Percentiles rank a stretch among this genome's conserved stretches.
phyloP scores from a whole-genome alignment of 2,329 filamentous ascomycete species.

The Metarhizium anisopliae region DNA sequence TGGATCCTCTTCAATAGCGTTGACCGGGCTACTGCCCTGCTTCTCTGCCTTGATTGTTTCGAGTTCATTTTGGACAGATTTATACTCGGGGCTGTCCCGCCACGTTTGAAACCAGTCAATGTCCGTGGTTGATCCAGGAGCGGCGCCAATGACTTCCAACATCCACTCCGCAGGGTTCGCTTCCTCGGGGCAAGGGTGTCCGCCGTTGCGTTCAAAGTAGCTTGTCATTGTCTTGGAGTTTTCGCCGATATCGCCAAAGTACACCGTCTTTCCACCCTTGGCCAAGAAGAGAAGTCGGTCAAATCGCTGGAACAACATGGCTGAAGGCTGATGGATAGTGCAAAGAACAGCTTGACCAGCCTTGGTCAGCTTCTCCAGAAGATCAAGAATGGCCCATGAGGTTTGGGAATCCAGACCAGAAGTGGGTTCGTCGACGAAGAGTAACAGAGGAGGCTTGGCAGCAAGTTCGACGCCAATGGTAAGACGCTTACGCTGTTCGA shows the following conservation, averaged over 20 bases:
- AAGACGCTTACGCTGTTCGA: slow-evolving; percentile 63
- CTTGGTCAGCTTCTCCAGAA: slow-evolving; percentile 83
- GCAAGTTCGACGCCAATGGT: slow-evolving; percentile 96
- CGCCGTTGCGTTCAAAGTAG: slow-evolving; percentile 71
- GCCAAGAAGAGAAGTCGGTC: slow-evolving; percentile 72
- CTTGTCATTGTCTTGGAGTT: slow-evolving; percentile 57
- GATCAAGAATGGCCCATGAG: slow-evolving; percentile 82
- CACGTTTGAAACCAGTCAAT: slow-evolving; percentile 57
- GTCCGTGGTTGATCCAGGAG: slow-evolving; percentile 54
- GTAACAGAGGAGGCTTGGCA: slow-evolving; percentile 78
- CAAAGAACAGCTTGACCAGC: slow-evolving; percentile 90
- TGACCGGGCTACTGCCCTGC: slow-evolving; percentile 16
- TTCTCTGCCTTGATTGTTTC: slow-evolving; percentile 45
- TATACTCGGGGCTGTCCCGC: slow-evolving; percentile 49
- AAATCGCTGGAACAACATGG: slow-evolving; percentile 88
- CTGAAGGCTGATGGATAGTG: slow-evolving; percentile 95
- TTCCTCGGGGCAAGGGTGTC: slow-evolving; percentile 51
- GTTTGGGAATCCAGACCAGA: slow-evolving; percentile 91
- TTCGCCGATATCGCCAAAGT: slow-evolving; percentile 71
- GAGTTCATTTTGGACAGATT: slow-evolving; percentile 46
- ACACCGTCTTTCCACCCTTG: slow-evolving; percentile 68
- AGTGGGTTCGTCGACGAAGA: slow-evolving; percentile 92
- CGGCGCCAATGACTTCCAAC: slow-evolving; percentile 53
- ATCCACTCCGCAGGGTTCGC: slow-evolving; percentile 83
- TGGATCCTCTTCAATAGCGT: slow-evolving; percentile 24